Conservation (phyloP, 306 rosid species). For the Albizia julibrissin region DNA sequence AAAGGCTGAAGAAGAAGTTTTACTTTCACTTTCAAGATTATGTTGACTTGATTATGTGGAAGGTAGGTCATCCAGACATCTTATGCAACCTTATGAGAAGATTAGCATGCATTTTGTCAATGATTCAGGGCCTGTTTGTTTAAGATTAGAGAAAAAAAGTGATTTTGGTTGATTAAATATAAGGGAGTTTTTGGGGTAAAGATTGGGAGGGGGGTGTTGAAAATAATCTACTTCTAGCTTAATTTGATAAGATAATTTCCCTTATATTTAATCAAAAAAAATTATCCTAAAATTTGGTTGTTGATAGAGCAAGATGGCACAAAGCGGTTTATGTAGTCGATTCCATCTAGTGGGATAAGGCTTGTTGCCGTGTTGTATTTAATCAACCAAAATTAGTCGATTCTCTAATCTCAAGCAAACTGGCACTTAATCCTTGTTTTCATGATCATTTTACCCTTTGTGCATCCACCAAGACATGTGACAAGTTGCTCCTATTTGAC, state of each 20-base stretch:
- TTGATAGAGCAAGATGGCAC: background rate
- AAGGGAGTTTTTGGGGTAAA: background rate
- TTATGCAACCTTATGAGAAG: slow-evolving; percentile 26
- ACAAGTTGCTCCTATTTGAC: slow-evolving; percentile 52
- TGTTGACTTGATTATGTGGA: slow-evolving; percentile 86
- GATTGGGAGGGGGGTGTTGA: background rate
- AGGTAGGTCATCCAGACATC: slow-evolving; percentile 55
- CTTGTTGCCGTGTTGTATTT: no score
- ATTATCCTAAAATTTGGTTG: background rate
- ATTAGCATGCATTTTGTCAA: slow-evolving; percentile 31
- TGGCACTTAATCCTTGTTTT: background rate
- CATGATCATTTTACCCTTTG: background rate
- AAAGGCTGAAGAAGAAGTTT: slow-evolving; percentile 78
- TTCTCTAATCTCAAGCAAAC: background rate
- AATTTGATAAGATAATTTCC: background rate
- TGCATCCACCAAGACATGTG: slow-evolving; percentile 37
- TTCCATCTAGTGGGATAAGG: no score
- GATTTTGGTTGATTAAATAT: background rate
- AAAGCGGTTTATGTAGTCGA: no score
- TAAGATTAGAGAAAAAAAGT: background rate
- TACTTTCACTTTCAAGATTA: slow-evolving; percentile 96
- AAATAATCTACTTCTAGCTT: background rate
- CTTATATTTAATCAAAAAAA: background rate
- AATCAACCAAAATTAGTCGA: no score
- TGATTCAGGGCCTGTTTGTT: background rate